Evolutionary conservation across 2,329 filamentous ascomycete species (phyloP).

Genomic region (Nothophaeocryptopus gaeumannii): DNA sequence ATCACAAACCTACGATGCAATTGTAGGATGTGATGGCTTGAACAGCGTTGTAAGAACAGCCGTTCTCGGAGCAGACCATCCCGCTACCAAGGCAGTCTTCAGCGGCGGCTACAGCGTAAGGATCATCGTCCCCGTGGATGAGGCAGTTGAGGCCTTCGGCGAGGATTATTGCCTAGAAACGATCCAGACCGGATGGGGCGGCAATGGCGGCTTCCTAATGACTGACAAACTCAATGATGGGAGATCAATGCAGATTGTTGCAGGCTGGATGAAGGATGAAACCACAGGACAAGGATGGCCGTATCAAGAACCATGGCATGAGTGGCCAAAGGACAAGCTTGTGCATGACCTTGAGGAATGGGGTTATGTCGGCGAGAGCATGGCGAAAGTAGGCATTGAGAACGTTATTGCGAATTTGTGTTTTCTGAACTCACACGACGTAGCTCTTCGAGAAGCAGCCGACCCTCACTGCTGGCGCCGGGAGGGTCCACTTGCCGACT

Average conservation of each 20-base stretch:
- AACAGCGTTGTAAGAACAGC: conserved; percentile 1
- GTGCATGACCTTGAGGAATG: conserved; percentile 3
- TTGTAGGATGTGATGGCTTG: conserved; percentile 1
- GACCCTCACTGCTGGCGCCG: conserved; percentile 8
- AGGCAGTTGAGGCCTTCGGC: conserved; percentile 7
- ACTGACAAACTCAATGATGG: conserved; percentile 12
- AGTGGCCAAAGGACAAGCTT: conserved; percentile 8
- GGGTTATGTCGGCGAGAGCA: conserved; percentile 8
- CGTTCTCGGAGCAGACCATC: conserved; percentile 5
- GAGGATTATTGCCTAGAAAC: conserved; percentile 4
- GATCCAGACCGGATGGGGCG: conserved; percentile 9
- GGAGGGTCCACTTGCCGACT: conserved; percentile 6
- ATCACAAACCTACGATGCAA: not conserved
- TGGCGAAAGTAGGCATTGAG: not conserved
- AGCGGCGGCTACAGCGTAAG: conserved; percentile 10
- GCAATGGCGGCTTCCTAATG: conserved; percentile 8
- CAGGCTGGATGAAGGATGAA: conserved; percentile 4
- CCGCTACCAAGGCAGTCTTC: conserved; percentile 6
- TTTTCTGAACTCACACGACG: not conserved
- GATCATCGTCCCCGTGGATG: conserved; percentile 6
- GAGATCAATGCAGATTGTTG: conserved; percentile 9
- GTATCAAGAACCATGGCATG: not conserved
- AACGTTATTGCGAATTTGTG: not conserved
- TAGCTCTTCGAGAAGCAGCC: conserved; percentile 5
- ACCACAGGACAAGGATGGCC: conserved; percentile 1